A percentile compares a stretch with the other conserved stretches of the same genome.
Evolutionary conservation across 768 basidiomycete species (phyloP).

Genomic region (Imleria badia): DNA sequence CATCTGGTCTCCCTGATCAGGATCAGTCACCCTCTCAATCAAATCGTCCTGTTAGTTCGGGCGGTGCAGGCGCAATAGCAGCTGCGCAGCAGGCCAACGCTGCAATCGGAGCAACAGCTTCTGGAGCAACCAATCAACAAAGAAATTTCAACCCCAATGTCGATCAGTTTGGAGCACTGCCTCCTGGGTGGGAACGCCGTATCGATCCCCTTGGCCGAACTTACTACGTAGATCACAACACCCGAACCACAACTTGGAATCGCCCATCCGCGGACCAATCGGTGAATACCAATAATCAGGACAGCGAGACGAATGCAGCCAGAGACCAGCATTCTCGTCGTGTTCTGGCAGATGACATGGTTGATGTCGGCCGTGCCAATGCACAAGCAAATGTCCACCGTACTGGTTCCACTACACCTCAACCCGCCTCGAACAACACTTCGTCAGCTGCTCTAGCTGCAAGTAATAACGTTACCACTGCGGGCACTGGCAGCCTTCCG

Average conservation of each 20-base stretch:
- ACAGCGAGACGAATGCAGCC: slow-evolving; percentile 79
- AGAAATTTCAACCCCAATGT: slow-evolving; percentile 94
- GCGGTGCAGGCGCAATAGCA: slow-evolving; percentile 21
- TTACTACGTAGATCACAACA: slow-evolving; percentile 99
- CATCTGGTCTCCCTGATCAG: slow-evolving; percentile 29
- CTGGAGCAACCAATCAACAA: slow-evolving; percentile 48
- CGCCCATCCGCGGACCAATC: slow-evolving; percentile 78
- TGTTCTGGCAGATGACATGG: slow-evolving; percentile 78
- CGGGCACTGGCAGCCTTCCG: slow-evolving; percentile 84
- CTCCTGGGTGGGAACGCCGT: slow-evolving; percentile 93
- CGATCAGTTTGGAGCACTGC: slow-evolving; percentile 91
- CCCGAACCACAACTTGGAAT: slow-evolving; percentile 97
- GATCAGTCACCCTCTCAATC: slow-evolving; percentile 28
- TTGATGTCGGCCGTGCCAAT: slow-evolving; percentile 64
- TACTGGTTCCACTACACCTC: slow-evolving; percentile 35
- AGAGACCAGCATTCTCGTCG: slow-evolving; percentile 85
- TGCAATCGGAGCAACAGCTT: slow-evolving; percentile 31
- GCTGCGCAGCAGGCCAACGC: slow-evolving; percentile 21
- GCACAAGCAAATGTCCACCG: slow-evolving; percentile 41
- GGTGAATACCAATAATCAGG: slow-evolving; percentile 68
- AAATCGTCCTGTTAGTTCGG: slow-evolving; percentile 39
- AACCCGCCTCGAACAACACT: slow-evolving; percentile 33
- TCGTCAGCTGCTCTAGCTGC: slow-evolving; percentile 51
- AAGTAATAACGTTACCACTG: slow-evolving; percentile 51
- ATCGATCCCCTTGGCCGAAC: slow-evolving; percentile 95